Percentiles rank a stretch among this genome's conserved stretches.
phyloP scores from a whole-genome alignment of 768 basidiomycete species.

The Trametes meyenii region DNA sequence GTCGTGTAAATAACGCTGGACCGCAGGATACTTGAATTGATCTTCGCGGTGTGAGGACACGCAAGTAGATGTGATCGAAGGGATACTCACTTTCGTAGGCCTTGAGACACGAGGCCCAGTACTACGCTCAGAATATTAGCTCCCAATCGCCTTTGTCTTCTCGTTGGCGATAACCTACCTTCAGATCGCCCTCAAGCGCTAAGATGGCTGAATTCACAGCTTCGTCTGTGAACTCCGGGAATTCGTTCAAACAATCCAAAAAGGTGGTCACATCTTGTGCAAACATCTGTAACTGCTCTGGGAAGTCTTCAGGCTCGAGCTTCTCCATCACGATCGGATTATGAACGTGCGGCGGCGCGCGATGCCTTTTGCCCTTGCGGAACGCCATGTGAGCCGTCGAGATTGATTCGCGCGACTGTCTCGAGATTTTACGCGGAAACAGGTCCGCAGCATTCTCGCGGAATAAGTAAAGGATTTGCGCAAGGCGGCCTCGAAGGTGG shows the following conservation, averaged over 20 bases:
- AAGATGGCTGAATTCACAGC: constrained; percentile 67
- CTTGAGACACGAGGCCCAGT: constrained; percentile 73
- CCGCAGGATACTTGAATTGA: constrained; percentile 72
- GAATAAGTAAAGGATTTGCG: constrained; percentile 70
- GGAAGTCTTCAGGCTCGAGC: constrained; percentile 67
- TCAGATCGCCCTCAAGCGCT: constrained; percentile 70
- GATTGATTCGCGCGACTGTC: constrained; percentile 42
- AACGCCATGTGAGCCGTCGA: constrained; percentile 40
- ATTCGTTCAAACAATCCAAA: constrained; percentile 71
- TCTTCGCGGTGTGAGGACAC: constrained; percentile 38
- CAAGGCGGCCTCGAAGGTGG: constrained; percentile 68
- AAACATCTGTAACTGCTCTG: constrained; percentile 61
- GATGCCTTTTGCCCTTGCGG: constrained; percentile 35
- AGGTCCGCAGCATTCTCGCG: constrained; percentile 75
- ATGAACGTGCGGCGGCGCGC: constrained; percentile 48
- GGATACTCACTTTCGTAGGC: constrained; percentile 56
- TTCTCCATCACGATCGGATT: constrained; percentile 57
- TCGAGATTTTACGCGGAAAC: constrained; percentile 67
- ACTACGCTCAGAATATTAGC: constrained; percentile 41
- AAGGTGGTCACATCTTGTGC: constrained; percentile 72
- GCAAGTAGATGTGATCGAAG: background rate
- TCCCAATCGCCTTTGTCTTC: background rate
- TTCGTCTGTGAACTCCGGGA: constrained; percentile 78
- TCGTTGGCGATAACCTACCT: constrained; percentile 40
- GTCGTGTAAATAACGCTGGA: constrained; percentile 76